Conservation (phyloP, 768 basidiomycete genomes). For the Tephrocybe sp. region DNA sequence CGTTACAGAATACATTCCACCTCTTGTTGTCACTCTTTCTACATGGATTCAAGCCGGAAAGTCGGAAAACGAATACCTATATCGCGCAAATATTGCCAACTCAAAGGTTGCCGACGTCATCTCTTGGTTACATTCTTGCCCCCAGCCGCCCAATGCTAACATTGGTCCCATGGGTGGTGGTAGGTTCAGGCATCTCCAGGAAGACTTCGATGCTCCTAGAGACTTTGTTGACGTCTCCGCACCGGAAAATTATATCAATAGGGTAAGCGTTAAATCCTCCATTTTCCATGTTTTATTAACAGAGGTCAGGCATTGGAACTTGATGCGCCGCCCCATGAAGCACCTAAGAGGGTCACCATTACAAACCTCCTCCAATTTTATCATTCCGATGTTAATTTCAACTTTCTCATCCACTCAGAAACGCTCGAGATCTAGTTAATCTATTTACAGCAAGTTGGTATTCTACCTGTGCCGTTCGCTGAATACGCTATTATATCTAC, state of each 20-base stretch:
- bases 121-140: background rate
- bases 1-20: background rate
- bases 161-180: background rate
- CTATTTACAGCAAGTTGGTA: too few species aligned
- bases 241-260: background rate
- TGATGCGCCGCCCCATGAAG: too few species aligned
- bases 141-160: background rate
- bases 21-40: background rate
- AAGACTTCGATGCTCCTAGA: background rate
- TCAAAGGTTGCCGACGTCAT: background rate
- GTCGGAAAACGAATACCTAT: background rate
- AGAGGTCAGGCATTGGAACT: too few species aligned
- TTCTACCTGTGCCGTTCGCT: too few species aligned
- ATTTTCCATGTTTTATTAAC: too few species aligned
- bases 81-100: background rate
- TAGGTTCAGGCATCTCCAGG: background rate
- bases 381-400: too few species aligned
- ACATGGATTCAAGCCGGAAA: background rate
- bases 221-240: background rate
- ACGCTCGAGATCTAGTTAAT: too few species aligned
- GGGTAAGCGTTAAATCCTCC: too few species aligned
- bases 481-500: too few species aligned
- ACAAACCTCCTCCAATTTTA: too few species aligned
- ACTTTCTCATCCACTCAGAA: too few species aligned
- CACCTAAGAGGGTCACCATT: too few species aligned